These are phyloP conservation scores for Platanus orientalis DNA, from an alignment of 164 flowering plant genomes.

Conservation along the genomic window DNA sequence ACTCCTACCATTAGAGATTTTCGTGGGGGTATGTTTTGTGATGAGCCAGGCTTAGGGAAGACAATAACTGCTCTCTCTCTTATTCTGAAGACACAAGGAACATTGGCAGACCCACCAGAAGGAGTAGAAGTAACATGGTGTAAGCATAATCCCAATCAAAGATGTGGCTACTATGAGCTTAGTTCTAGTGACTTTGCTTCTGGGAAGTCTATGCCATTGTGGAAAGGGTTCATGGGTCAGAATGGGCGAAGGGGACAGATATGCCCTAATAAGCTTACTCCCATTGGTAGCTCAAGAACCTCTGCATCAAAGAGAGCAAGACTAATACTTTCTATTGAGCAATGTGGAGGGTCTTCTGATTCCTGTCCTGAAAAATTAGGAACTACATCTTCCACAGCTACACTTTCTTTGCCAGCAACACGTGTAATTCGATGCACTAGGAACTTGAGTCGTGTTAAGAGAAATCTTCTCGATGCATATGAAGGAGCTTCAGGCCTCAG, in stretches of 20 bases:
- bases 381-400: slow-evolving; percentile 17
- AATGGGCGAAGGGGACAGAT: slow-evolving; percentile 40
- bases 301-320: slow-evolving; percentile 31
- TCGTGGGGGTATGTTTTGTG: slow-evolving; percentile 96
- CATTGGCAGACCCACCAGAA: slow-evolving; percentile 72
- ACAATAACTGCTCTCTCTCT: slow-evolving; percentile 91
- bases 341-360: slow-evolving; percentile 13
- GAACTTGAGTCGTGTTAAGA: slow-evolving; percentile 44
- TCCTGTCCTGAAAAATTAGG: slow-evolving; percentile 22
- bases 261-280: slow-evolving; percentile 28
- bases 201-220: slow-evolving; percentile 18
- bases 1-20: slow-evolving; percentile 77
- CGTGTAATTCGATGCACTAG: slow-evolving; percentile 34
- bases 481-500: slow-evolving; percentile 27
- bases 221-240: slow-evolving; percentile 30
- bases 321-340: slow-evolving; percentile 20
- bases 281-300: slow-evolving; percentile 11
- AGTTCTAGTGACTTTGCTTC: slow-evolving; percentile 21
- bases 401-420: slow-evolving; percentile 19
- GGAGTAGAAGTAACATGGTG: slow-evolving; percentile 71
- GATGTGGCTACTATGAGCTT: slow-evolving; percentile 88
- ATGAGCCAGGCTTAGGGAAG: slow-evolving; percentile 98
- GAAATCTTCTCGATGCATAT: slow-evolving; percentile 50
- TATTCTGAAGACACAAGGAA: slow-evolving; percentile 87
- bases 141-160: slow-evolving; percentile 46